A percentile compares a stretch with the other conserved stretches of the same genome.
Evolutionary conservation across 129 eudicot species (phyloP).

Genomic region (Lactuca sativa): DNA sequence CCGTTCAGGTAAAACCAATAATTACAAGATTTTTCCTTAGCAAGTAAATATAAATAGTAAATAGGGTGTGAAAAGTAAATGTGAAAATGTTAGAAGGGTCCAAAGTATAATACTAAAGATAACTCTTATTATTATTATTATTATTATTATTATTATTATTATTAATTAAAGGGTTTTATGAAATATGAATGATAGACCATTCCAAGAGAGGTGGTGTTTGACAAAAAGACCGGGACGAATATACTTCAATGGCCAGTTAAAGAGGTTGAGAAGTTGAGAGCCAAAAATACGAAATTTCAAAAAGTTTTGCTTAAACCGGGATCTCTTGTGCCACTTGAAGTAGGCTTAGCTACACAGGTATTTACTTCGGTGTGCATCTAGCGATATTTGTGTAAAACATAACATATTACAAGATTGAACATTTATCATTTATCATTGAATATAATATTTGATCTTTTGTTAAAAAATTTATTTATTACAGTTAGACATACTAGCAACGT

Average conservation of each 20-base stretch:
- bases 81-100: no score
- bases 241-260: slow-evolving; percentile 88
- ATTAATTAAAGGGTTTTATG: not conserved
- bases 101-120: no score
- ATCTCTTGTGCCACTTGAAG: slow-evolving; percentile 59
- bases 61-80: no score
- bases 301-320: slow-evolving; percentile 65
- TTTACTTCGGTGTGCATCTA: not conserved
- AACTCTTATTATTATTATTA: no score
- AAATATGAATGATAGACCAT: slow-evolving; percentile 45
- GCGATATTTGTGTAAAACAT: not conserved
- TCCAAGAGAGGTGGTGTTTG: slow-evolving; percentile 82
- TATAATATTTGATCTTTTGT: not conserved
- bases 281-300: slow-evolving; percentile 18
- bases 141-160: not conserved
- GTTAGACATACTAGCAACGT: slow-evolving; percentile 74
- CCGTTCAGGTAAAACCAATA: slow-evolving; percentile 60
- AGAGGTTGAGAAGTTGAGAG: slow-evolving; percentile 70
- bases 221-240: slow-evolving; percentile 64
- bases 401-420: not conserved
- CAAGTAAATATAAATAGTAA: not conserved
- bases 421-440: not conserved
- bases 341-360: slow-evolving; percentile 75
- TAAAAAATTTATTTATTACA: slow-evolving; percentile 22
- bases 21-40: not conserved